These are phyloP conservation scores for Hydnum rufescens DNA, from an alignment of 768 basidiomycete species.

Conservation along the genomic window DNA sequence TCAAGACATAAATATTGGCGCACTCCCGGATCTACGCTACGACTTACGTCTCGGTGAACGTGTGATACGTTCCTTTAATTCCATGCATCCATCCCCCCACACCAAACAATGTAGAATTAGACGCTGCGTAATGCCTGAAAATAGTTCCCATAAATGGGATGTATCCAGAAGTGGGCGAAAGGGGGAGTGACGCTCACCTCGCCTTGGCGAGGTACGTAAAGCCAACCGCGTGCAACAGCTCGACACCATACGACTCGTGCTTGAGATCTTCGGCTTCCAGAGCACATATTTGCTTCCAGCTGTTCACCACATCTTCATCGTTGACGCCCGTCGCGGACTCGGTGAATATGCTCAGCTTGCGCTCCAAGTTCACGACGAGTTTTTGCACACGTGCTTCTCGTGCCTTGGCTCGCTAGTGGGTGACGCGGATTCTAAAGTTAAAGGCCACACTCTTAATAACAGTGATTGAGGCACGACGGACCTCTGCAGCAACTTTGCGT, in stretches of 20 bases:
- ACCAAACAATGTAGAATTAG: constrained; percentile 46
- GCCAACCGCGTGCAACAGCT: constrained; percentile 68
- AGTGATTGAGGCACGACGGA: constrained; percentile 16
- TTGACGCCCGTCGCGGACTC: constrained; percentile 52
- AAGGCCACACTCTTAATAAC: not conserved
- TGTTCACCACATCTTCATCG: constrained; percentile 42
- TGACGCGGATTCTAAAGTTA: not conserved
- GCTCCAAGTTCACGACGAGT: constrained; percentile 57
- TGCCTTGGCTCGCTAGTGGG: constrained; percentile 50
- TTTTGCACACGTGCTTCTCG: constrained; percentile 55
- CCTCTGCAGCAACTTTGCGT: constrained; percentile 43
- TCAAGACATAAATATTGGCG: too few species aligned
- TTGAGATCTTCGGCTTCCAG: constrained; percentile 73
- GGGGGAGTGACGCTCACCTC: constrained; percentile 8
- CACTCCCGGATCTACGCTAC: too few species aligned
- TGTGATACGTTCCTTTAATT: constrained; percentile 80
- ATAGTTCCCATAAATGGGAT: not conserved
- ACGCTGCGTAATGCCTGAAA: constrained; percentile 49
- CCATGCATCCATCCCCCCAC: constrained; percentile 89
- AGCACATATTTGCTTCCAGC: constrained; percentile 59
- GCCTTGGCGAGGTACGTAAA: constrained; percentile 62
- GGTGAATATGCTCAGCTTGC: constrained; percentile 73
- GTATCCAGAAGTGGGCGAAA: not conserved
- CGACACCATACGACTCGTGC: constrained; percentile 71
- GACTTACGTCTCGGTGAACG: constrained; percentile 78